Evolutionary conservation across 805 yeast species (phyloP).

Genomic region (Pichia heedii): DNA sequence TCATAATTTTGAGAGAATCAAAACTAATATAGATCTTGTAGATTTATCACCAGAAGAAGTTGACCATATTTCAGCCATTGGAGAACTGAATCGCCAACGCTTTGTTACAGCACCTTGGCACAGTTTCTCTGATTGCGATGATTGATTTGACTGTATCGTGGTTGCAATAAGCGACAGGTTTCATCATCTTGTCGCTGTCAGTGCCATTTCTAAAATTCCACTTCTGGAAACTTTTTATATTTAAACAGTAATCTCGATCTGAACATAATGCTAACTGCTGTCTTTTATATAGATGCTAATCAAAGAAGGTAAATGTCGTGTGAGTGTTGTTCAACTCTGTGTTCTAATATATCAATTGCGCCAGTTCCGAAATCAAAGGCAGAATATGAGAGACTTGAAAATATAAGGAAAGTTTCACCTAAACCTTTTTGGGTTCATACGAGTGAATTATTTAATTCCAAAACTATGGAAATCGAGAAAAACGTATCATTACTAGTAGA

Average conservation of each 20-base stretch:
- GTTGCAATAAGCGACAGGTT: no score
- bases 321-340: constrained; percentile 12
- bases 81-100: constrained; percentile 4
- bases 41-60: constrained; percentile 29
- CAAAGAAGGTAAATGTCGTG: constrained; percentile 16
- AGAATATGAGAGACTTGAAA: constrained; percentile 13
- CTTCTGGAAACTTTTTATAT: no score
- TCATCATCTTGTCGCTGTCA: no score
- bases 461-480: constrained; percentile 8
- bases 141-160: no score
- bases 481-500: constrained; percentile 16
- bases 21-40: constrained; percentile 25
- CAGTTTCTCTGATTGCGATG: constrained; percentile 6
- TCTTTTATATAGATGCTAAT: neutral
- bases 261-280: no score
- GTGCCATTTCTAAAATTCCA: no score
- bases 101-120: constrained; percentile 12
- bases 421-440: constrained; percentile 18
- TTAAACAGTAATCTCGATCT: no score
- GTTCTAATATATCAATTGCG: constrained; percentile 1
- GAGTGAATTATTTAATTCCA: constrained; percentile 15
- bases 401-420: constrained; percentile 9
- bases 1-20: constrained; percentile 22
- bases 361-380: constrained; percentile 17
- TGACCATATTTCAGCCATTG: constrained; percentile 6